phyloP scores from a whole-genome alignment of 257 asterid species.

The Rehmannia glutinosa region DNA sequence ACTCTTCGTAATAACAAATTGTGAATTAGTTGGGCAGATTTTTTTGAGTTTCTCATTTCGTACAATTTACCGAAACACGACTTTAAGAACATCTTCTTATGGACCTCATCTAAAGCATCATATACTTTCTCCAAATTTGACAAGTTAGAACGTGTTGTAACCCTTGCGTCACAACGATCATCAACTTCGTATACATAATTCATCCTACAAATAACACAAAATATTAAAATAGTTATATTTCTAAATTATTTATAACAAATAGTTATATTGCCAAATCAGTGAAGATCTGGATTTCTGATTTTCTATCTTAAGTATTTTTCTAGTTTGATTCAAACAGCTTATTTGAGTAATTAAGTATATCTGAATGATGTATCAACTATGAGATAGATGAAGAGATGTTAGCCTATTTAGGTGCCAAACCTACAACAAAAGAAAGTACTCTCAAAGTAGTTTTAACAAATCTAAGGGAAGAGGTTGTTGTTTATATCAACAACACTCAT shows the following conservation, averaged over 20 bases:
- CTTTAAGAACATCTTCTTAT: too few species aligned
- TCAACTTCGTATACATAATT: too few species aligned
- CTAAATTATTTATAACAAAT: background rate
- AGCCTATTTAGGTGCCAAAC: slow-evolving; percentile 63
- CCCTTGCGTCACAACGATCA: too few species aligned
- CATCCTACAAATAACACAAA: too few species aligned
- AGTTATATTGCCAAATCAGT: slow-evolving; percentile 8
- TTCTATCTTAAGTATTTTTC: background rate
- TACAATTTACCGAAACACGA: too few species aligned
- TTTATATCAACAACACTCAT: slow-evolving; percentile 82
- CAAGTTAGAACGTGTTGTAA: too few species aligned
- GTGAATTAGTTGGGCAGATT: too few species aligned
- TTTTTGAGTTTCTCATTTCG: too few species aligned
- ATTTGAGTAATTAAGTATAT: background rate
- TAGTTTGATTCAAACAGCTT: background rate
- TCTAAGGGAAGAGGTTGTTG: slow-evolving; percentile 94
- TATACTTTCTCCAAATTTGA: too few species aligned
- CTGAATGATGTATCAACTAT: background rate
- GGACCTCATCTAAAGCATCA: too few species aligned
- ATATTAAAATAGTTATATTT: background rate
- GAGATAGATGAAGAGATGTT: slow-evolving; percentile 54
- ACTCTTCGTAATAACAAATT: too few species aligned
- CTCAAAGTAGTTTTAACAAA: slow-evolving; percentile 67
- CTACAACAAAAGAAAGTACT: slow-evolving; percentile 41
- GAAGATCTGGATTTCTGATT: slow-evolving; percentile 13